Conservation (phyloP, 2,329 filamentous ascomycete genomes). For the Metarhizium rileyi region DNA sequence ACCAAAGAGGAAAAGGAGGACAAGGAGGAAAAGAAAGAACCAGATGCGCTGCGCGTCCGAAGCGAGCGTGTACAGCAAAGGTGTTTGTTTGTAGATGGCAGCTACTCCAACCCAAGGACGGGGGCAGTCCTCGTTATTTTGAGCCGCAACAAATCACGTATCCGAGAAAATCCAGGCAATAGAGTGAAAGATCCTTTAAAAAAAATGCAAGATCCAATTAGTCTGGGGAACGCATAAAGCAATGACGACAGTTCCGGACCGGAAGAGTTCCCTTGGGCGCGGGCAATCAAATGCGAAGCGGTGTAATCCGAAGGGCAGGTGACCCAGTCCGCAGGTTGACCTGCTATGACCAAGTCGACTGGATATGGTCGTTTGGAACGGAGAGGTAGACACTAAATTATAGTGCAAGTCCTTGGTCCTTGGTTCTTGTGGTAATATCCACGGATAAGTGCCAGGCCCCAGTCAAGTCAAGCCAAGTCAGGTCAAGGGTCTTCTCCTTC, state of each 20-base stretch:
- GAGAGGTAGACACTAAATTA: conserved; percentile 4
- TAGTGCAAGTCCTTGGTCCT: conserved; percentile 6
- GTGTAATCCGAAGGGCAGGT: conserved; percentile 8
- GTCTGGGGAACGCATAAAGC: conserved; percentile 1
- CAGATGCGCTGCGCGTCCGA: neutral
- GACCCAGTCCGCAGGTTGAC: conserved; percentile 1
- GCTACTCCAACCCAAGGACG: neutral
- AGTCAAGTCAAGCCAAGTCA: no score
- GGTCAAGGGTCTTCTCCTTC: neutral
- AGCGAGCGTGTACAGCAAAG: neutral
- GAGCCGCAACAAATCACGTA: neutral
- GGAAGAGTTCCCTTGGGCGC: neutral
- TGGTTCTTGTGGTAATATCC: neutral
- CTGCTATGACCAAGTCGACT: conserved; percentile 6
- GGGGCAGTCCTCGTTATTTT: neutral
- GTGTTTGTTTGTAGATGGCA: no score
- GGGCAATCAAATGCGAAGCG: conserved; percentile 2
- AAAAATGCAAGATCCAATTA: conserved; percentile 4
- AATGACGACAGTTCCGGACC: conserved; percentile 2
- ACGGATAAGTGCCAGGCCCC: no score
- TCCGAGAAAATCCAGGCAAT: neutral
- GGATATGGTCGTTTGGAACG: neutral
- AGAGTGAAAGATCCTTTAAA: neutral
- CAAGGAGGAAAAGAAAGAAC: neutral
- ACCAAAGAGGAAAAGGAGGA: neutral